Evolutionary conservation across 2,329 filamentous ascomycete genomes (phyloP), one percentile per base, ranked within the genome.

Genomic region (Venturia aucupariae): DNA sequence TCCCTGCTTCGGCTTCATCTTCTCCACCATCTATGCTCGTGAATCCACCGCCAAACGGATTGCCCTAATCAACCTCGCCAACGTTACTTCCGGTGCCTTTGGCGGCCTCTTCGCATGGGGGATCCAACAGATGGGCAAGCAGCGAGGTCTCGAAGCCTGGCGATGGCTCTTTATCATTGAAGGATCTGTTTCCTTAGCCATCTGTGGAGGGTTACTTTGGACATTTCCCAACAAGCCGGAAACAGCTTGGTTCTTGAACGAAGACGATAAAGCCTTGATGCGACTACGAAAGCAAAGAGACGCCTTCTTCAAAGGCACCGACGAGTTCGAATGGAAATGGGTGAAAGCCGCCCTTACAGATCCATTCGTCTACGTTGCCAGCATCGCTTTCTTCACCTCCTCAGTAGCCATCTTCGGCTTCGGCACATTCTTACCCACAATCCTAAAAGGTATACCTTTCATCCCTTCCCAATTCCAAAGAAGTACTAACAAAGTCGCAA

Each of bases 401-500:
- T 70, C 71, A 51, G 70, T 74, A 10, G 70, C 72, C 32, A 68
- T 75, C 32, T 71, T 70, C 63, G 72, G 72, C 1, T 75, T 74
- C 61, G 71, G 72, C 19, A 71, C 70, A 0, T 76, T 75, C 66
- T 66, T 75, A 64, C 75, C 69, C 15, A 74, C 74, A 44, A 76
- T 73, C 70, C 71, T 70, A 69, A 71, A 27, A 66, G 35, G 35
- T 38, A 38, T 38, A 10, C 10, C 35, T 38, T 38, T 10, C 35
- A 38, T 38, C 35, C n/a, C n/a, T 38, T 38, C 4, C 35, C 35
- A 10, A 38, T 38, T 38, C 35, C 35, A 10, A 10, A 38, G 35
- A 38, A 38, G 4, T 38, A 10, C 35, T 38, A 38, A 38, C 35
- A 38, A 38, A 4, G n/a, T 10, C 35, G 10, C 35, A 38, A 4